Conservation (phyloP, 2,329 filamentous ascomycete species). For the Ophiostoma perfectum region DNA sequence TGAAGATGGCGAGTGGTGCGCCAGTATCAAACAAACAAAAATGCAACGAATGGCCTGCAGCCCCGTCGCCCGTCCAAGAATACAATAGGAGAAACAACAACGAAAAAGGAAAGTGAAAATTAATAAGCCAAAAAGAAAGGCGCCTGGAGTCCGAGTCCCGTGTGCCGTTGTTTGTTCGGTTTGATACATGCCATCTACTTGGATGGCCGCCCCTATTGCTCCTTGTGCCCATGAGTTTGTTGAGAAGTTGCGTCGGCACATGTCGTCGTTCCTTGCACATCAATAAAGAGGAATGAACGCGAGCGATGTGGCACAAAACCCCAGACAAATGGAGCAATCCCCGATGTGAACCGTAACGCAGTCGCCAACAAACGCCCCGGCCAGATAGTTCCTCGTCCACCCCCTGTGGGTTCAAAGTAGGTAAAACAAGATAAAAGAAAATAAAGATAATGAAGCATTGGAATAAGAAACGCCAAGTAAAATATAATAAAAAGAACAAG, state of each 20-base stretch:
- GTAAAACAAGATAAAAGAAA: slow-evolving; percentile 19
- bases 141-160: neutral
- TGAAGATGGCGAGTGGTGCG: neutral
- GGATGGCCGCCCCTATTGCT: neutral
- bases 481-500: neutral
- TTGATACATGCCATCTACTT: neutral
- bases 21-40: neutral
- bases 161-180: neutral
- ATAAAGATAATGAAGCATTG: neutral
- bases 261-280: neutral
- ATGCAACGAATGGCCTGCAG: neutral
- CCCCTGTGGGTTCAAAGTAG: slow-evolving; percentile 6
- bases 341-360: neutral
- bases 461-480: neutral
- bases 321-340: neutral
- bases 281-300: neutral
- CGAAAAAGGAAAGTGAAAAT: neutral
- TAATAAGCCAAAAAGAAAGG: neutral
- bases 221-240: neutral
- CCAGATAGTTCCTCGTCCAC: neutral
- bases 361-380: neutral
- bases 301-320: neutral
- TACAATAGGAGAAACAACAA: neutral
- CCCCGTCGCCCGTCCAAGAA: neutral
- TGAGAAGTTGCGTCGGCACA: neutral